Conservation (phyloP, 1,284 basidiomycete genomes). For the Irpex sp. region DNA sequence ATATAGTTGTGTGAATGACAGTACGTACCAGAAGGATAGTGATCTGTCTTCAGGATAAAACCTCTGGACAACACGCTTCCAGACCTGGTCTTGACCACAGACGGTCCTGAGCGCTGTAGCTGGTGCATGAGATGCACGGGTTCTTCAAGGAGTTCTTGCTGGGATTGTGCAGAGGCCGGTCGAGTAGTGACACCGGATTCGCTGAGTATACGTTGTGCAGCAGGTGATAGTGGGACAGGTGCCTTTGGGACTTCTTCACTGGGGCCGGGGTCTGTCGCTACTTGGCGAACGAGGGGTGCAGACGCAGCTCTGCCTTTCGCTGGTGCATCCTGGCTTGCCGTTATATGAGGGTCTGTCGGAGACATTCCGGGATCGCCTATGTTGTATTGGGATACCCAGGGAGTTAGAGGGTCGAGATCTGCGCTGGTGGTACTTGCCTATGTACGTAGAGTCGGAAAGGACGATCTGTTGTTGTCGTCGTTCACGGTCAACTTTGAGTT, state of each 20-base stretch:
- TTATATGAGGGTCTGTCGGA: slow-evolving; percentile 1
- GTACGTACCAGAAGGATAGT: slow-evolving; percentile 78
- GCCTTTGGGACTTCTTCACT: neutral
- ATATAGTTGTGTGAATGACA: neutral
- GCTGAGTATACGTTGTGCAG: neutral
- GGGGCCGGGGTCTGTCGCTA: neutral
- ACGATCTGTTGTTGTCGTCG: neutral
- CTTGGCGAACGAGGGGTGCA: neutral
- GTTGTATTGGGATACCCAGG: neutral
- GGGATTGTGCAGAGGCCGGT: slow-evolving; percentile 7
- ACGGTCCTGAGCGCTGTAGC: slow-evolving; percentile 60
- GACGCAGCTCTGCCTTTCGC: neutral
- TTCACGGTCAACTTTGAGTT: neutral
- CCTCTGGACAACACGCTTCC: slow-evolving; percentile 90
- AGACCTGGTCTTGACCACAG: slow-evolving; percentile 82
- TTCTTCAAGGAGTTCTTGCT: neutral
- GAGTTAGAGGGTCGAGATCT: neutral
- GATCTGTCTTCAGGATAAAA: slow-evolving; percentile 92
- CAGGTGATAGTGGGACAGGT: neutral
- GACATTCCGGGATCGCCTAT: slow-evolving; percentile 4
- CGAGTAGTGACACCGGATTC: neutral
- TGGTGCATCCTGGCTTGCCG: neutral
- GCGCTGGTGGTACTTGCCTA: neutral
- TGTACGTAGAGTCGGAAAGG: neutral
- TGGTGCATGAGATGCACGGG: slow-evolving; percentile 57